phyloP scores from a whole-genome alignment of 805 yeast genomes.

The Kodamaea neixiangensis region DNA sequence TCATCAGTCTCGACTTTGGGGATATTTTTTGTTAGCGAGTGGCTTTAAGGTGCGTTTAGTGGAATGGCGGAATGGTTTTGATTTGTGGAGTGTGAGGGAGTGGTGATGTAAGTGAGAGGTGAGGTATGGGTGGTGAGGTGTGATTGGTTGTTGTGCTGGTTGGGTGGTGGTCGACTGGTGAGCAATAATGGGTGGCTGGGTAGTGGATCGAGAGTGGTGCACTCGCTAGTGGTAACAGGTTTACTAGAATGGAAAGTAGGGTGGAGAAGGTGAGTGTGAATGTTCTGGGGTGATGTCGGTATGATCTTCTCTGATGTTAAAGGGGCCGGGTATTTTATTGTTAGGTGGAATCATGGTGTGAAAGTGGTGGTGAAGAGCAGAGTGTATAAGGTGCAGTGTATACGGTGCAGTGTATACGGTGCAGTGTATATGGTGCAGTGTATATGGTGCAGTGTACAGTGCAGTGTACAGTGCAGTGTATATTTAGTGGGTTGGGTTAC shows the following conservation, averaged over 20 bases:
- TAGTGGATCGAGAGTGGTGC: neutral
- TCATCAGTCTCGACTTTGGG: neutral
- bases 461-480: too few relatives aligned
- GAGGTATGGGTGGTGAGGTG: neutral
- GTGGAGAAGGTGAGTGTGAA: neutral
- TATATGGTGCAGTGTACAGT: too few relatives aligned
- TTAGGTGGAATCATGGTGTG: too few relatives aligned
- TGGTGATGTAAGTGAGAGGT: neutral
- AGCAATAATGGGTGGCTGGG: neutral
- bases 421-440: neutral
- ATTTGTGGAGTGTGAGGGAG: neutral
- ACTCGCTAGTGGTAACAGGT: too few relatives aligned
- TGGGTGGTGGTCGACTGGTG: neutral
- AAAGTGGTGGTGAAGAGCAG: neutral
- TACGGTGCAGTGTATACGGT: too few relatives aligned
- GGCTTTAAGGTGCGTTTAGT: conserved; percentile 2
- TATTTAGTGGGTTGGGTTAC: neutral
- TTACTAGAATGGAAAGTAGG: neutral
- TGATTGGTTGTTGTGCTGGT: too few relatives aligned
- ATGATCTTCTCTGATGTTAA: neutral
- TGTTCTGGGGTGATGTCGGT: neutral
- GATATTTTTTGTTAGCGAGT: neutral
- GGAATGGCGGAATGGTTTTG: neutral
- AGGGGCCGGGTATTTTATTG: neutral
- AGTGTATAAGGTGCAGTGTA: neutral